Base-by-base conservation (phyloP, 2,329 filamentous ascomycete genomes). In the Geosmithia putterillii region DNA sequence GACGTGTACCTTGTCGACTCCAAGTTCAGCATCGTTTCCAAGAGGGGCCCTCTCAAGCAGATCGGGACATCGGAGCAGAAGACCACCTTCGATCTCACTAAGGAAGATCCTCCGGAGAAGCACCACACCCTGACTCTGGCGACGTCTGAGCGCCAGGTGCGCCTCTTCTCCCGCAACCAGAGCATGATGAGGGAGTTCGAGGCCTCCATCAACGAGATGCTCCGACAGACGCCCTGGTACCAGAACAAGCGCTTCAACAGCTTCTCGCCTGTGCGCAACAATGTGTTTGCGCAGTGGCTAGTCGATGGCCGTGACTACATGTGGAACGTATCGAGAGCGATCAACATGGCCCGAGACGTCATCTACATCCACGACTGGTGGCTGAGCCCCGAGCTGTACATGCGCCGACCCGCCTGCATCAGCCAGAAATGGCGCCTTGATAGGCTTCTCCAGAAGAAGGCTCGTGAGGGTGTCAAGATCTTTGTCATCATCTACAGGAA, bases 291-390 rank as follows among this genome's bases (percentile, higher is more conserved):
- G 2, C 88, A 95, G 56, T 96, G 90, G 89, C 75, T 98, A 8
- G 90, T 98, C 0, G 92, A 98, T 62, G 92, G 86, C 15, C 79
- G 92, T 51, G 92, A 98, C 59, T 94, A 96, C 68, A 96, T 96
- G 90, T 98, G 92, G 92, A 94, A 95, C 59, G 88, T 96, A 7
- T 96, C 90, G 10, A 79, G 90, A 50, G 92, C 92, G 12, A 94
- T 98, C 54, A 92, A 87, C 58, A 95, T 95, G 79, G 92, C 92
- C 8, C 86, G 86, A 54, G 92, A 96, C 65, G 90, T 96, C 48
- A 90, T 98, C 52, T 96, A 96, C 62, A 96, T 98, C 48, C 92
- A 98, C 59, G 92, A 96, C 61, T 98, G 92, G 92, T 98, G 92
- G 92, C 67, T 98, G 36, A 95, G 86, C 52, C 92, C 92, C 1